Percentiles rank a stretch among this genome's conserved stretches.
These are phyloP conservation scores for Phytophthora sojae DNA, from an alignment of 352 stramenopile genomes.

Conservation along the genomic window DNA sequence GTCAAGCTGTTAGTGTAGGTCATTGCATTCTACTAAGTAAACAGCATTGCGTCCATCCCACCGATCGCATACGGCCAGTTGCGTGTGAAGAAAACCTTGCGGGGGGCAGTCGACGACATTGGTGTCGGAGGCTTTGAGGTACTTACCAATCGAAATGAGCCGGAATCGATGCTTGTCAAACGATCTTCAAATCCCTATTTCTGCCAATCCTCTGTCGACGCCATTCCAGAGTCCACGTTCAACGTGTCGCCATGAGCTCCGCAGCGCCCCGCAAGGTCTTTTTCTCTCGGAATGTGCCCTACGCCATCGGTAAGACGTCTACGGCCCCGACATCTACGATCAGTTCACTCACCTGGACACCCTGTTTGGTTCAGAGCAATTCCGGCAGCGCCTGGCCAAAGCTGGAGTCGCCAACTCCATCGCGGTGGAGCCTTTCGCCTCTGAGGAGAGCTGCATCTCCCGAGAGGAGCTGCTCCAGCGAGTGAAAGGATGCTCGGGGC, in stretches of 20 bases:
- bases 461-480: constrained; percentile 55
- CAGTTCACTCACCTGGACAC: neutral
- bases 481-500: constrained; percentile 58
- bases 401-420: constrained; percentile 18
- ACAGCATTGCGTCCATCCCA: constrained; percentile 17
- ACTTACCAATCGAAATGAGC: neutral
- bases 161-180: neutral
- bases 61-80: constrained; percentile 68
- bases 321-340: neutral
- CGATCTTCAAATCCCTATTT: constrained; percentile 24
- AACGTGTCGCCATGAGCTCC: constrained; percentile 26
- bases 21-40: neutral
- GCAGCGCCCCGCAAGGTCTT: constrained; percentile 56
- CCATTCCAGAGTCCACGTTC: constrained; percentile 11
- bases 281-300: constrained; percentile 76
- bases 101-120: constrained; percentile 23
- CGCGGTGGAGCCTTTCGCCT: constrained; percentile 35
- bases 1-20: neutral
- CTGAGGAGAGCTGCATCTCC: constrained; percentile 45
- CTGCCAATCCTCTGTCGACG: constrained; percentile 30
- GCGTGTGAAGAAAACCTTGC: constrained; percentile 72
- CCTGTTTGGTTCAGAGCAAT: constrained; percentile 31
- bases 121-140: neutral
- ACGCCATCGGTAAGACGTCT: constrained; percentile 60
- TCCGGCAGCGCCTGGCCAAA: constrained; percentile 40